Base-by-base conservation (phyloP, 2,329 filamentous ascomycete species). In the Curvularia sp. region DNA sequence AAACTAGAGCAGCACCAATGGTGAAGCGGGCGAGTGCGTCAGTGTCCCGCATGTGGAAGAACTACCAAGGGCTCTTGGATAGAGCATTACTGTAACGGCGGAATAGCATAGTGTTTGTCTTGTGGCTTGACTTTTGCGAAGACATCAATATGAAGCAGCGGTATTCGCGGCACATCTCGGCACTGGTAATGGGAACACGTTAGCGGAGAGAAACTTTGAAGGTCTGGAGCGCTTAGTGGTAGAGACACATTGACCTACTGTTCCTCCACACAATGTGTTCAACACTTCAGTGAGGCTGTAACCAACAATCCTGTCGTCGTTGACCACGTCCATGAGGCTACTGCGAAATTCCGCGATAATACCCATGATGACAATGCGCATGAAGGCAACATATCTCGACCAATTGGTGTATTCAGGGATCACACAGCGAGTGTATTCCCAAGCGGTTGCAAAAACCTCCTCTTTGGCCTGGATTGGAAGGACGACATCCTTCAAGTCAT, bases 1-100 rank as follows among this genome's bases (percentile, higher is more conserved):
- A 76, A 0, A 61, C 69, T 18, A 78, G 59, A 0, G 74, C 73
- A 8, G 64, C 64, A 7, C 68, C 73, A 21, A 77, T 71, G 5
- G 72, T 71, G 61, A 74, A 76, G 23, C 75, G 68, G 8, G 60
- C 66, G 1, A 77, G 64, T 6, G 73, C 73, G 54, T 78, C 74
- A 18, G 67, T 65, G 54, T 77, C 75, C 3, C 74, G 71, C 39
- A 76, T 52, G 9, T 74, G 73, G 65, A 77, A 77, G 69, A 71
- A 57, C 13, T 58, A 50, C 48, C 60, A 45, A 0, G 75, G 74
- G 0, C 61, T 65, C 5, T 53, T 42, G 2, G 68, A 65, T 3
- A 78, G 64, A 3, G 63, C 65, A 21, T 68, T 62, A 13, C 66
- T 63, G 45, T 77, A 77, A 28, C 68, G 66, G 0, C 61, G 59